Evolutionary conservation across 225 moss, liverwort and hornwort genomes (phyloP), one percentile per base, ranked within the genome.

Genomic region (Sphagnum tenellum): DNA sequence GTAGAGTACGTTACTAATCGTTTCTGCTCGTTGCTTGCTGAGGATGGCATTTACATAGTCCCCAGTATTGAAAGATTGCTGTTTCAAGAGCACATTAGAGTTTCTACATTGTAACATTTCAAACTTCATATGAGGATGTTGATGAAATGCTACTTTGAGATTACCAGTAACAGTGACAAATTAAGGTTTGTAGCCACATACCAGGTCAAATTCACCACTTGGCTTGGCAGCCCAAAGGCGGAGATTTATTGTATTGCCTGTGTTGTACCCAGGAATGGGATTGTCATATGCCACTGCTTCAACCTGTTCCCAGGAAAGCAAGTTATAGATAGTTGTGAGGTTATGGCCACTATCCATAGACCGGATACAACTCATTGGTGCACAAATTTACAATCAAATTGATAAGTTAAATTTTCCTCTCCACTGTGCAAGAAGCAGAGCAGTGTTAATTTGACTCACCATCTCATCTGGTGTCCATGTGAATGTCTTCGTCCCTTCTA

Each of bases 171-270:
- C 46, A 45, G 46, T 52, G 50, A 10, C 52, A 44, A 7, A 50
- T 5, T 5, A 5, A 9, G 5, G 57, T 4, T 11, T 11, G 6
- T 64, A 62, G 64, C 49, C 60, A 65, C 69, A 74, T 66, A 92
- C 92, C 86, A 94, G 65, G 75, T 94, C 88, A 66, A 94, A 94
- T 78, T 94, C 90, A 49, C 90, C 90, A 75, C 90, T 90, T 47
- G 94, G 94, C 76, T 90, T 90, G 9, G 94, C 94, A 73, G 90
- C 90, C 94, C 94, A 94, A 49, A 94, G 88, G 63, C 90, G 94
- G 64, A 94, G 79, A 72, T 90, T 94, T 69, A 94, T 94, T n/a
- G 94, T 94, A 73, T 94, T 94, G 73, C 66, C 81, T 46, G 90
- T 94, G 58, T 88, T 89, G 68, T 94, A 94, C 46, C 94, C 94